Evolutionary conservation across 306 rosid genomes (phyloP).

Genomic region (Sophora flavescens): DNA sequence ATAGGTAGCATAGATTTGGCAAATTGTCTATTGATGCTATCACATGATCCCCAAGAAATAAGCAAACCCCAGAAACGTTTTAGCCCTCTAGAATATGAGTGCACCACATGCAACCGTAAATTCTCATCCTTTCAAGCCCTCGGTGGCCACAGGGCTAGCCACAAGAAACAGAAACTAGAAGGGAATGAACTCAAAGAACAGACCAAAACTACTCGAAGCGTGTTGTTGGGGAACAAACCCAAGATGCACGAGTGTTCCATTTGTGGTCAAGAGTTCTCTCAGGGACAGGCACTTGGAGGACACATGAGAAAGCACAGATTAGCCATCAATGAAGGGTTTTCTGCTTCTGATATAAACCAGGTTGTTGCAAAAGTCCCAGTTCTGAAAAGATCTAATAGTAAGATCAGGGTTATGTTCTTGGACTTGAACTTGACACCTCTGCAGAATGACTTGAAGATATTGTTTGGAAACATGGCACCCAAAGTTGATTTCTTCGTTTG

Average conservation of each 20-base stretch:
- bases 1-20: conserved; percentile 42
- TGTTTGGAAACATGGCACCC: conserved; percentile 72
- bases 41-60: conserved; percentile 16
- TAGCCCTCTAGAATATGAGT: conserved; percentile 36
- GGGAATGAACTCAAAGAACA: conserved; percentile 15
- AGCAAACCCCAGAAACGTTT: conserved; percentile 4
- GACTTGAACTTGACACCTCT: conserved; percentile 82
- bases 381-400: conserved; percentile 53
- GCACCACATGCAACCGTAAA: conserved; percentile 65
- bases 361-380: conserved; percentile 46
- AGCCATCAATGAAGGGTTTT: conserved; percentile 17
- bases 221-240: conserved; percentile 1
- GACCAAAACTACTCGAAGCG: neutral
- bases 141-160: conserved; percentile 79
- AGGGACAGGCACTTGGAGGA: conserved; percentile 81
- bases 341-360: conserved; percentile 7
- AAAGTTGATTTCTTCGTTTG: conserved; percentile 53
- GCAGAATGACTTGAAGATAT: conserved; percentile 73
- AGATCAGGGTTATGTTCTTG: conserved; percentile 54
- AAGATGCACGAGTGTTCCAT: conserved; percentile 58
- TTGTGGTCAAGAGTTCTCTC: conserved; percentile 58
- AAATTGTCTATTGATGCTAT: conserved; percentile 47
- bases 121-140: conserved; percentile 72
- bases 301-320: conserved; percentile 72
- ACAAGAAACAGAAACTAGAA: conserved; percentile 43